Percentiles rank a stretch among this genome's conserved stretches.
Conservation (phyloP, 2,329 filamentous ascomycete species). For the Penicillium italicum region DNA sequence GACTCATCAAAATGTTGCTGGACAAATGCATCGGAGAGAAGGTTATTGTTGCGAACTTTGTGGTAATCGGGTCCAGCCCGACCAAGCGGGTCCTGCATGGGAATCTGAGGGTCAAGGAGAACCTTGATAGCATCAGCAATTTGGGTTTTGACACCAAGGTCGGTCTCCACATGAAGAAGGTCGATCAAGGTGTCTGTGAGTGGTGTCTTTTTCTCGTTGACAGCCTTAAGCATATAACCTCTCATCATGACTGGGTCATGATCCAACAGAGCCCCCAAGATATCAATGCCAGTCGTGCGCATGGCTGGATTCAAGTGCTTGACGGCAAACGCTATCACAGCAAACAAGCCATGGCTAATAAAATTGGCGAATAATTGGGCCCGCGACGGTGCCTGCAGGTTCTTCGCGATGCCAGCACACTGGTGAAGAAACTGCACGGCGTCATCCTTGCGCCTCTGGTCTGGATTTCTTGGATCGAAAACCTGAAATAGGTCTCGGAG, state of each 20-base stretch:
- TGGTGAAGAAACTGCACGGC: slow-evolving; percentile 96
- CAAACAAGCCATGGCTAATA: slow-evolving; percentile 77
- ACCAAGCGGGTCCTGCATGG: slow-evolving; percentile 56
- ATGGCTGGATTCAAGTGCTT: slow-evolving; percentile 79
- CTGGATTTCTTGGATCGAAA: slow-evolving; percentile 63
- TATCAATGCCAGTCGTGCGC: slow-evolving; percentile 87
- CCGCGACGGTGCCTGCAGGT: slow-evolving; percentile 77
- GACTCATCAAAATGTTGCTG: slow-evolving; percentile 86
- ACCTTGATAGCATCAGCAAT: slow-evolving; percentile 95
- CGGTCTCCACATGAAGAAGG: slow-evolving; percentile 82
- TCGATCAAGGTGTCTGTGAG: slow-evolving; percentile 92
- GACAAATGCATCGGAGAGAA: slow-evolving; percentile 81
- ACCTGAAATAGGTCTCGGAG: slow-evolving; percentile 83
- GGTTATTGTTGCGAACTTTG: slow-evolving; percentile 61
- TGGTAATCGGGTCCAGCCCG: slow-evolving; percentile 66
- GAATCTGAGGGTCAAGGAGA: slow-evolving; percentile 70
- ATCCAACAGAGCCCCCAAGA: slow-evolving; percentile 89
- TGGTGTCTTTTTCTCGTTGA: slow-evolving; percentile 79
- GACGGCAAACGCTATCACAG: slow-evolving; percentile 87
- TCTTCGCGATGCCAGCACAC: slow-evolving; percentile 91
- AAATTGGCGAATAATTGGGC: slow-evolving; percentile 86
- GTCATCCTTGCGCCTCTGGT: slow-evolving; percentile 77
- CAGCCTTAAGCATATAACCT: slow-evolving; percentile 85
- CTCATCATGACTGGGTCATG: slow-evolving; percentile 94
- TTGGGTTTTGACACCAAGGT: slow-evolving; percentile 91